Base-by-base conservation (phyloP, 306 rosid species). In the Lathyrus aphaca region DNA sequence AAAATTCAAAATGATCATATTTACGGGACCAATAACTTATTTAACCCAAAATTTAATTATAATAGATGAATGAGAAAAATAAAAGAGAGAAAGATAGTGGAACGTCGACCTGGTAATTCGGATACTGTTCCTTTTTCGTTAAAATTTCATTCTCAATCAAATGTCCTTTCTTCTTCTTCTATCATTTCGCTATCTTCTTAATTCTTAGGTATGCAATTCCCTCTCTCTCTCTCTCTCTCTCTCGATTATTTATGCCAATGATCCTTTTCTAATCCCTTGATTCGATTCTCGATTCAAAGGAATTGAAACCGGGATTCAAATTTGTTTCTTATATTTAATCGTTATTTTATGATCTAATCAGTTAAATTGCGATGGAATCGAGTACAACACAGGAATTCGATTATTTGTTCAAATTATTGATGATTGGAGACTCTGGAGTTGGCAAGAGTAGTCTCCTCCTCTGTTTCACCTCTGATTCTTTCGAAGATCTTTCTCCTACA, bases 401-500 rank as follows among this genome's bases (percentile, higher is more conserved):
- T 81, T 90, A 86, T 79, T 74, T 90, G 86, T 93, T 93, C 69
- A 93, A 93, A 82, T 60, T 93, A 62, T 78, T 93, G 87, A 79
- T 93, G 98, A 90, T 93, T 75, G 97, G 98, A 4, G 98, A 93
- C 40, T 93, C 97, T 0, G 96, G 98, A 40, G 98, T 93, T 68
- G 98, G 98, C 25, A 93, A 93, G 82, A 90, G 96, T 67, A 93
- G 96, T 81, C 86, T 93, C n/a, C 98, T 93, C 63, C 84, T 93
- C 49, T 79, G 89, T 86, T 93, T 93, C 81, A 90, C 96, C 27
- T 68, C 95, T 38, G 93, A 90, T 32, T 25, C 78, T 50, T 93
- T 90, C 65, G 96, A 90, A 69, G 93, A 93, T 69, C 97, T 93
- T 39, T 86, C 97, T 3, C 97, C 98, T 11, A 93, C 98, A 27